Percentiles rank a stretch among this genome's conserved stretches.
These are phyloP conservation scores for Flaveria trinervia DNA, from an alignment of 129 eudicot genomes.

Conservation along the genomic window DNA sequence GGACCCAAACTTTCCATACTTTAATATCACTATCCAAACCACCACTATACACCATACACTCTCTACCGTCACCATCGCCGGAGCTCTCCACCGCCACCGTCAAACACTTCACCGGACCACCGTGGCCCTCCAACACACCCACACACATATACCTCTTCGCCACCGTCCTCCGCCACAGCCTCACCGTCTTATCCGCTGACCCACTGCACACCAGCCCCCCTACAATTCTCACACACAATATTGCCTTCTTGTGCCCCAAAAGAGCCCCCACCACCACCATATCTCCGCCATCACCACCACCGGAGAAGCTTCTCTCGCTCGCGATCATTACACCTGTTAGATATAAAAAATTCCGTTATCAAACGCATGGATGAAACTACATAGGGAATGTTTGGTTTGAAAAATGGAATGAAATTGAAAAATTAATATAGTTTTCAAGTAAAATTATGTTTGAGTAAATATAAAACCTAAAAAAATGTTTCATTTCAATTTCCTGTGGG, in stretches of 20 bases:
- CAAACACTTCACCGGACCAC: slow-evolving; percentile 79
- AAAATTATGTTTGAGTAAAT: no score
- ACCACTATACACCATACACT: slow-evolving; percentile 37
- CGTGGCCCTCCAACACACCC: slow-evolving; percentile 80
- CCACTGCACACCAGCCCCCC: slow-evolving; percentile 76
- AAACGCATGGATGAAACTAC: no score
- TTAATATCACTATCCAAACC: slow-evolving; percentile 39
- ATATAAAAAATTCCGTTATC: no score
- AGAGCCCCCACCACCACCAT: slow-evolving; percentile 72
- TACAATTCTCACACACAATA: slow-evolving; percentile 66
- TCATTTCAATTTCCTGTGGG: no score
- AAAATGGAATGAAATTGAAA: no score
- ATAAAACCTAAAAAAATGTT: no score
- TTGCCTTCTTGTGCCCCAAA: slow-evolving; percentile 73
- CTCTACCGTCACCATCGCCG: slow-evolving; percentile 15
- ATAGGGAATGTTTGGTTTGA: no score
- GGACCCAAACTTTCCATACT: slow-evolving; percentile 42
- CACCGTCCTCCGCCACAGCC: slow-evolving; percentile 70
- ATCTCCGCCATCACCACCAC: slow-evolving; percentile 31
- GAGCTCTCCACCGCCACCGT: slow-evolving; percentile 46
- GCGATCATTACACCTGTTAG: slow-evolving; percentile 56
- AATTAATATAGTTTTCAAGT: no score
- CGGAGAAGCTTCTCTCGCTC: slow-evolving; percentile 47
- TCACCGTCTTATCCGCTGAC: slow-evolving; percentile 80
- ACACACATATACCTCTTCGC: slow-evolving; percentile 56